Base-by-base conservation (phyloP, 2,329 filamentous ascomycete genomes). In the Diaporthe australafricana region DNA sequence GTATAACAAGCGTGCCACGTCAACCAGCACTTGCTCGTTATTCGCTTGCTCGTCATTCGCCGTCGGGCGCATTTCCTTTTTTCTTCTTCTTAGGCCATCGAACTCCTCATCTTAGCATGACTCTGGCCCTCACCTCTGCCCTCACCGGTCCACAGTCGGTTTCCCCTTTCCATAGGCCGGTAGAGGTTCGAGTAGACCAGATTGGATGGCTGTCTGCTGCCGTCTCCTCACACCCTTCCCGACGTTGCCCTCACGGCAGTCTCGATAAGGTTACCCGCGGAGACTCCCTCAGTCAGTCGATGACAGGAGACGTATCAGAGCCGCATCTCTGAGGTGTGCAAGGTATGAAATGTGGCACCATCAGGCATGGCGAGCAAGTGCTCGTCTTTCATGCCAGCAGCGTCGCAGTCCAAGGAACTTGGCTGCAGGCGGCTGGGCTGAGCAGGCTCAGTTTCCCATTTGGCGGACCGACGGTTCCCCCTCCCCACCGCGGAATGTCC, bases 271-370 rank as follows among this genome's bases (percentile, higher is more conserved):
- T 65, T 65, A 50, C 60, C 60, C 60, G 60, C 60, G 27, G 42
- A 38, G 60, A 63, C 42, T 63, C 22, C 42, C 48, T 38, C 60
- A 65, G 60, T 65, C 60, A 65, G 60, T 50, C 60, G 45, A 65
- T 42, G n/a, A 50, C 45, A 8, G 60, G 60, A 65, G 60, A 65
- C 45, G 60, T 65, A 50, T 65, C 60, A 65, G 60, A 65, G 60
- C 60, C 60, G 60, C 60, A 50, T 65, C 60, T 48, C 45, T 50
- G 45, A 50, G 45, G 60, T 65, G 60, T 65, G 60, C 42, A 65
- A 22, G 25, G 60, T 50, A 45, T 50, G 30, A 65, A 38, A 38
- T 65, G 45, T 63, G 42, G 60, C 42, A 40, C 42, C 42, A 48
- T 63, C 11, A 11, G 57, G 57, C 57, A 63, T 63, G 57, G 27